These are phyloP conservation scores for Hibiscus syriacus DNA, from an alignment of 345 rosid species.

Conservation along the genomic window DNA sequence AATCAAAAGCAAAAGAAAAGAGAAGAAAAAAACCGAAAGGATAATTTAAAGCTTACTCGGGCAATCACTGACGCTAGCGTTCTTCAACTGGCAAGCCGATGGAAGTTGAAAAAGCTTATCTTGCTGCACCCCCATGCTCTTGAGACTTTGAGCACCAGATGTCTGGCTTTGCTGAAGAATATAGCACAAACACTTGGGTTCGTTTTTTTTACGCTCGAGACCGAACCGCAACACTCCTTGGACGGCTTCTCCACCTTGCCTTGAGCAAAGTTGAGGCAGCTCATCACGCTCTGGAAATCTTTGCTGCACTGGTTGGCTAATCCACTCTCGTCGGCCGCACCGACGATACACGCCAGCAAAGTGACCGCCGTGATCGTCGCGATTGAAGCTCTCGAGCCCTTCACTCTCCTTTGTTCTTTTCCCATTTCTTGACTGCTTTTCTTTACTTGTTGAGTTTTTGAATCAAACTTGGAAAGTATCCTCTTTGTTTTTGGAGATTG, in stretches of 20 bases:
- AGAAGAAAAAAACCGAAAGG: neutral
- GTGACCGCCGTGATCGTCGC: too few species aligned
- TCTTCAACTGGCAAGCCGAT: conserved; percentile 58
- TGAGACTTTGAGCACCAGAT: conserved; percentile 36
- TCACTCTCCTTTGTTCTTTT: neutral
- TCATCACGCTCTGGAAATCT: conserved; percentile 47
- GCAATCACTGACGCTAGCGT: conserved; percentile 55
- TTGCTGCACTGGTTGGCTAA: conserved; percentile 28
- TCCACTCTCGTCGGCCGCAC: neutral
- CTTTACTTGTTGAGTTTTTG: too few species aligned
- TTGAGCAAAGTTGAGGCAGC: conserved; percentile 56
- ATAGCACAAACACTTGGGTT: conserved; percentile 77
- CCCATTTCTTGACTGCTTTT: neutral
- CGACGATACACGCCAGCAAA: conserved; percentile 3
- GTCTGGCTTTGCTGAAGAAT: conserved; percentile 53
- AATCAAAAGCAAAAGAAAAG: too few species aligned
- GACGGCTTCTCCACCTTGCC: conserved; percentile 51
- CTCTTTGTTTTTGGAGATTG: too few species aligned
- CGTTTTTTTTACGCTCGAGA: conserved; percentile 34
- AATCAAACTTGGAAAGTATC: too few species aligned
- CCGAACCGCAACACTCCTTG: conserved; percentile 57
- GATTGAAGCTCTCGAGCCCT: neutral
- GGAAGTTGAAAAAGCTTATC: conserved; percentile 71
- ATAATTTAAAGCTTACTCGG: conserved; percentile 42
- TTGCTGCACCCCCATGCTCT: conserved; percentile 62